Percentiles rank a stretch among this genome's conserved stretches.
Evolutionary conservation across 306 rosid species (phyloP).

Genomic region (Cicer chorassanicum): DNA sequence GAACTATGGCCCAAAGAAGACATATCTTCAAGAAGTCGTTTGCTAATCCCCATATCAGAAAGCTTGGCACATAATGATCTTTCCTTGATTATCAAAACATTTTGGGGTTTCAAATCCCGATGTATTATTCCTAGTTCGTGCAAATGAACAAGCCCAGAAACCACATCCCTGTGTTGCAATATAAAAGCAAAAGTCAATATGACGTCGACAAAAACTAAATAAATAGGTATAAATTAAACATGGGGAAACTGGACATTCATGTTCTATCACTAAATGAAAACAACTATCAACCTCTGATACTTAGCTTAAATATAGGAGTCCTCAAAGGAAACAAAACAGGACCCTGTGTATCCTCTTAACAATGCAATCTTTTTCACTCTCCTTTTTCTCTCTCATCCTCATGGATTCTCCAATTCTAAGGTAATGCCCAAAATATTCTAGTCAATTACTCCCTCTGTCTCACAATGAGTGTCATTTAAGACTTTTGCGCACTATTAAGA

Average conservation of each 20-base stretch:
- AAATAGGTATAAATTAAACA: conserved; percentile 15
- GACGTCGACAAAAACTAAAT: conserved; percentile 9
- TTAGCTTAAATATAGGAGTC: not conserved
- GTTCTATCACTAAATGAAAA: conserved; percentile 18
- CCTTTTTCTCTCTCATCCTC: conserved; percentile 5
- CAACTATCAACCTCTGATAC: conserved; percentile 17
- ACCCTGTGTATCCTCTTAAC: not conserved
- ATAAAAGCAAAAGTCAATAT: conserved; percentile 33
- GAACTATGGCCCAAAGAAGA: conserved; percentile 73
- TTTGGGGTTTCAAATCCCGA: conserved; percentile 89
- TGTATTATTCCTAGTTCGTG: conserved; percentile 90
- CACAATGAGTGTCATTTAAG: too few species aligned
- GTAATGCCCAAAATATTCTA: conserved; percentile 3
- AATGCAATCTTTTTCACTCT: not conserved
- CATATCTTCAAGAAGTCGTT: conserved; percentile 73
- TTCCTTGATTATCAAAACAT: conserved; percentile 76
- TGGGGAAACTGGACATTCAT: conserved; percentile 2
- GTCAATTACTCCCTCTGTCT: not conserved
- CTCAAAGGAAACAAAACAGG: conserved; percentile 31
- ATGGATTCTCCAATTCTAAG: not conserved
- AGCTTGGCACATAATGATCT: conserved; percentile 73
- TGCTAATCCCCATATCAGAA: conserved; percentile 96
- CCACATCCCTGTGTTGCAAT: conserved; percentile 65
- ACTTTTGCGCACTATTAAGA: too few species aligned
- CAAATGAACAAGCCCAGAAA: conserved; percentile 80